phyloP scores from a whole-genome alignment of 305 asterid species.

The Solanum hybrid region DNA sequence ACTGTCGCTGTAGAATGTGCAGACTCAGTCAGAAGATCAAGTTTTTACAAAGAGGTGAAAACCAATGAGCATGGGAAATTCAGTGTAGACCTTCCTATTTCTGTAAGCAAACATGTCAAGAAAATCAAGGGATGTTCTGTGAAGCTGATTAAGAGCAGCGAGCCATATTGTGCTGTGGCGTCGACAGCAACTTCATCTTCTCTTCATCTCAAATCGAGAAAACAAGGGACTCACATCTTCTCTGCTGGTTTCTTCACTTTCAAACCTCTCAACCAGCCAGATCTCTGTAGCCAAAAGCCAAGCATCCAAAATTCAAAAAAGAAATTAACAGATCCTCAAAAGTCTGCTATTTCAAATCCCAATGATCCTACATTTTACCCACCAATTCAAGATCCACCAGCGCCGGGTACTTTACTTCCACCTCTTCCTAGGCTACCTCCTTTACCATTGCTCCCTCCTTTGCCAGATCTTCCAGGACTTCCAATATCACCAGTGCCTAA shows the following conservation, averaged over 20 bases:
- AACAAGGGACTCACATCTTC: conserved; percentile 51
- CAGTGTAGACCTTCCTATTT: conserved; percentile 52
- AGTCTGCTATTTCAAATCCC: conserved; percentile 35
- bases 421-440: conserved; percentile 47
- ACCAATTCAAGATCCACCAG: conserved; percentile 54
- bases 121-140: conserved; percentile 65
- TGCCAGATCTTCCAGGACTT: conserved; percentile 34
- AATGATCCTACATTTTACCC: conserved; percentile 49
- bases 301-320: conserved; percentile 9
- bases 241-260: conserved; percentile 90
- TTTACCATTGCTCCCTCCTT: conserved; percentile 19
- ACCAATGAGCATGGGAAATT: conserved; percentile 68
- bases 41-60: conserved; percentile 36
- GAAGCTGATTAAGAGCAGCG: conserved; percentile 57
- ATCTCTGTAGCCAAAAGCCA: conserved; percentile 51
- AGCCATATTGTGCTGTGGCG: conserved; percentile 61
- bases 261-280: conserved; percentile 65
- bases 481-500: conserved; percentile 41
- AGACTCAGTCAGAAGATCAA: conserved; percentile 15
- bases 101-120: conserved; percentile 56
- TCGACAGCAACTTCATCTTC: conserved; percentile 53
- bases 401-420: conserved; percentile 26
- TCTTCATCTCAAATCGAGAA: conserved; percentile 42
- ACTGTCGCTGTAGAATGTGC: conserved; percentile 65
- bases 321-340: conserved; percentile 3